These are phyloP conservation scores for Zygoascus tannicola DNA, from an alignment of 805 yeast genomes.

Conservation along the genomic window DNA sequence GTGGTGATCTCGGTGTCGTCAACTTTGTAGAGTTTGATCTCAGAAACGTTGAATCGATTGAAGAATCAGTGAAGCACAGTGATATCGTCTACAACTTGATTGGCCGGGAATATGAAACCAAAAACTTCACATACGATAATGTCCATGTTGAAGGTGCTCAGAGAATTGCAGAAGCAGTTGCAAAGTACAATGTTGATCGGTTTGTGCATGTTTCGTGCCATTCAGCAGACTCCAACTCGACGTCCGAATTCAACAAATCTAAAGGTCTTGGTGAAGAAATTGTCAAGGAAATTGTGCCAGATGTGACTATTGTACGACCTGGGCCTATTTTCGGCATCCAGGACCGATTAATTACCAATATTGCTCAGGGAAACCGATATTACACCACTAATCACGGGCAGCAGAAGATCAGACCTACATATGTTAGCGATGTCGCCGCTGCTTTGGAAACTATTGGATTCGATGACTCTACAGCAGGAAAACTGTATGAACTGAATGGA, in stretches of 20 bases:
- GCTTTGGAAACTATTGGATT: slow-evolving; percentile 71
- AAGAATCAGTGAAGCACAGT: slow-evolving; percentile 67
- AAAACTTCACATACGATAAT: slow-evolving; percentile 75
- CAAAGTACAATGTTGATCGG: slow-evolving; percentile 63
- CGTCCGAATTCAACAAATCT: slow-evolving; percentile 65
- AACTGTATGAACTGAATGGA: slow-evolving; percentile 66
- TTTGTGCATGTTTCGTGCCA: slow-evolving; percentile 71
- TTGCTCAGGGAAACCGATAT: slow-evolving; percentile 48
- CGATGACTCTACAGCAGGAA: slow-evolving; percentile 73
- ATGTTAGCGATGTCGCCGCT: slow-evolving; percentile 65
- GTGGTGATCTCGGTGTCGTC: slow-evolving; percentile 83
- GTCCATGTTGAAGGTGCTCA: slow-evolving; percentile 71
- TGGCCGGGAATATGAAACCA: slow-evolving; percentile 68
- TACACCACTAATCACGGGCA: slow-evolving; percentile 58
- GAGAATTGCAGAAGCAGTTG: slow-evolving; percentile 65
- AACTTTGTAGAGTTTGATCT: slow-evolving; percentile 76
- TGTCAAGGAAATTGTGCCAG: slow-evolving; percentile 59
- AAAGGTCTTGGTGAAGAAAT: slow-evolving; percentile 71
- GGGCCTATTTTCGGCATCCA: slow-evolving; percentile 70
- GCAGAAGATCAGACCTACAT: slow-evolving; percentile 61
- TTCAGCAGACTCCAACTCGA: slow-evolving; percentile 60
- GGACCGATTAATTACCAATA: slow-evolving; percentile 55
- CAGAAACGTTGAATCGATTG: slow-evolving; percentile 65
- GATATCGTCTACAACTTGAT: slow-evolving; percentile 76
- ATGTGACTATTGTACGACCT: slow-evolving; percentile 78